A percentile compares a stretch with the other conserved stretches of the same genome.
phyloP scores from a whole-genome alignment of 2,329 filamentous ascomycete genomes.

The Claviceps cyperi region DNA sequence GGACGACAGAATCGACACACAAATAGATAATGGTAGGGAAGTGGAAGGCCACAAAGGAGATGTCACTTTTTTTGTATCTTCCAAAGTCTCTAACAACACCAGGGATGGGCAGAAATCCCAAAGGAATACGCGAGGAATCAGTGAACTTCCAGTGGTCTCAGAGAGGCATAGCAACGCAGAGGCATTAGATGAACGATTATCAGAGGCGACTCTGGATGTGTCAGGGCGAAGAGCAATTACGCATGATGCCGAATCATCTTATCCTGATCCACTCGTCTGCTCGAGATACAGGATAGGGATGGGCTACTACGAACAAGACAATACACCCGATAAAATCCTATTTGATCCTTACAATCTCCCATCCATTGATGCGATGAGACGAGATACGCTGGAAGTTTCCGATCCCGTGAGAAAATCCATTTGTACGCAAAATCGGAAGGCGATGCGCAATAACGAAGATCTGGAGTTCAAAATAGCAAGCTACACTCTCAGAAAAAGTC shows the following conservation, averaged over 20 bases:
- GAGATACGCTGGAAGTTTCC: slow-evolving; percentile 32
- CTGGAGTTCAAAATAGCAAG: slow-evolving; percentile 36
- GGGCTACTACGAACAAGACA: slow-evolving; percentile 47
- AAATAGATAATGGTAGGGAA: slow-evolving; percentile 10
- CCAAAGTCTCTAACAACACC: not conserved
- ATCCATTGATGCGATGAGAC: slow-evolving; percentile 26
- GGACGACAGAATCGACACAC: slow-evolving; percentile 14
- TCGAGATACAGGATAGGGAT: slow-evolving; percentile 39
- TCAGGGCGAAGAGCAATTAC: not conserved
- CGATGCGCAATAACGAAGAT: slow-evolving; percentile 36
- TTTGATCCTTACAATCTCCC: slow-evolving; percentile 45
- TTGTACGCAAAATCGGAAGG: slow-evolving; percentile 37
- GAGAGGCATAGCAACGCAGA: not conserved
- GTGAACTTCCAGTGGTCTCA: not conserved
- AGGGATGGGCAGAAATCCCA: not conserved
- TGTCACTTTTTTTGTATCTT: not conserved
- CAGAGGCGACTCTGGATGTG: not conserved
- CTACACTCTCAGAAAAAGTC: slow-evolving; percentile 28
- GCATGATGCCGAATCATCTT: slow-evolving; percentile 18
- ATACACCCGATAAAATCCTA: slow-evolving; percentile 41
- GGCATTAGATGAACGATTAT: not conserved
- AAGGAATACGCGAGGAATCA: not conserved
- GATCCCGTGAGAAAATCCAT: slow-evolving; percentile 42
- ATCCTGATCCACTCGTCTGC: slow-evolving; percentile 35
- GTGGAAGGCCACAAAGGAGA: slow-evolving; percentile 3